Evolutionary conservation across 352 stramenopile species (phyloP).

Genomic region (Pythium aristosporum): DNA sequence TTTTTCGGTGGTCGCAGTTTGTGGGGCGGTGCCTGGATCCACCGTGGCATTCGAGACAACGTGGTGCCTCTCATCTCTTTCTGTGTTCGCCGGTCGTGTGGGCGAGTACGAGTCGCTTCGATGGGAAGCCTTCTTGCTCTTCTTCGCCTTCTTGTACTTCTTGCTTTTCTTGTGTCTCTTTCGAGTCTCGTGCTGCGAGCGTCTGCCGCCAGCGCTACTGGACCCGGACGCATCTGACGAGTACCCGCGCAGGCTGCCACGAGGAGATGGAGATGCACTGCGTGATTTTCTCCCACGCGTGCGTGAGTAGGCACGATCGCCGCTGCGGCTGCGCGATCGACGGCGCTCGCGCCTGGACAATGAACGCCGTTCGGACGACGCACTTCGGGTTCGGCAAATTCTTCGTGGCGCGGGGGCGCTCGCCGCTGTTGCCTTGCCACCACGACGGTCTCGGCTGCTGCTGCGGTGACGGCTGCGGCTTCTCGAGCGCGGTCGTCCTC

Average conservation of each 20-base stretch:
- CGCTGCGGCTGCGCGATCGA: constrained; percentile 20
- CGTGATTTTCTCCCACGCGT: constrained; percentile 3
- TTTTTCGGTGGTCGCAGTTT: background rate
- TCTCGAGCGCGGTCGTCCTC: background rate
- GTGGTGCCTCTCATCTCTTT: background rate
- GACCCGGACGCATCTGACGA: constrained; percentile 1
- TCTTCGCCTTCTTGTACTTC: constrained; percentile 22
- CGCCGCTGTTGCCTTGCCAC: background rate
- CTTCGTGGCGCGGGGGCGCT: background rate
- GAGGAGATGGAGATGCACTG: constrained; percentile 8
- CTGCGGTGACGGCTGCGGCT: constrained; percentile 20
- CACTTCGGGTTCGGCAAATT: background rate
- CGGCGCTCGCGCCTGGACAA: background rate
- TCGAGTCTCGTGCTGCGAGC: background rate
- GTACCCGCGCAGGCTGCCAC: background rate
- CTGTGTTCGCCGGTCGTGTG: background rate
- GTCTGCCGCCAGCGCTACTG: background rate
- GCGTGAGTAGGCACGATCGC: background rate
- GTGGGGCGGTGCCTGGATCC: background rate
- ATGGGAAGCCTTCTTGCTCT: constrained; percentile 9
- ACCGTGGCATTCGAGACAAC: background rate
- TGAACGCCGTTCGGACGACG: background rate
- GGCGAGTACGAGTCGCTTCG: background rate
- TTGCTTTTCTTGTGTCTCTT: constrained; percentile 25
- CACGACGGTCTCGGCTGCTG: background rate